These are phyloP conservation scores for Leccinum rimulosum DNA, from an alignment of 768 basidiomycete species.

Conservation along the genomic window DNA sequence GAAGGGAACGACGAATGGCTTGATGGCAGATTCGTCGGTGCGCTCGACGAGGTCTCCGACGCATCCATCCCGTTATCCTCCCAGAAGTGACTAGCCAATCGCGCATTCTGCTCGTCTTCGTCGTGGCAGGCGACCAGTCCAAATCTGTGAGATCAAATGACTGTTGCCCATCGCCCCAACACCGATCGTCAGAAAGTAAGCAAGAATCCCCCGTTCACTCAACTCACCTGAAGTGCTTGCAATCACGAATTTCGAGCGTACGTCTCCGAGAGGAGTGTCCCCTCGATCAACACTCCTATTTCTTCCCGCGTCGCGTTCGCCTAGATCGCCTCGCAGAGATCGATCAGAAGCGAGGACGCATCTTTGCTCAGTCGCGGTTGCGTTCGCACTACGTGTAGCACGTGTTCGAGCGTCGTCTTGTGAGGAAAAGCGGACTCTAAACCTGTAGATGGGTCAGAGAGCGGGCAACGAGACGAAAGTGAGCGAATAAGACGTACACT, in stretches of 20 bases:
- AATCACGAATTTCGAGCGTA: slow-evolving; percentile 86
- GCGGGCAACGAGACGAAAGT: slow-evolving; percentile 7
- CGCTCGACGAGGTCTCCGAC: slow-evolving; percentile 88
- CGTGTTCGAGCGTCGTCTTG: slow-evolving; percentile 57
- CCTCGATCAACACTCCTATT: slow-evolving; percentile 59
- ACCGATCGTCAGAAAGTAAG: neutral
- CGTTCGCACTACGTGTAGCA: slow-evolving; percentile 68
- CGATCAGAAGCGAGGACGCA: slow-evolving; percentile 75
- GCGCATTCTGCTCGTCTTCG: slow-evolving; percentile 82
- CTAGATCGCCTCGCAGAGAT: slow-evolving; percentile 77
- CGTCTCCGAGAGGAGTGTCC: slow-evolving; percentile 81
- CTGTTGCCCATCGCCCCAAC: slow-evolving; percentile 36
- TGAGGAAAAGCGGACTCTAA: slow-evolving; percentile 73
- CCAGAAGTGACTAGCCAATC: slow-evolving; percentile 18
- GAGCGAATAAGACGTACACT: slow-evolving; percentile 21
- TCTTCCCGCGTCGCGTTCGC: slow-evolving; percentile 63
- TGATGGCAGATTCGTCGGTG: slow-evolving; percentile 82
- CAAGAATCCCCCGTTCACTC: neutral
- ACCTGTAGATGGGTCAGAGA: slow-evolving; percentile 43
- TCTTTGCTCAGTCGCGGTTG: slow-evolving; percentile 84
- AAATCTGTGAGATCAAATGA: slow-evolving; percentile 92
- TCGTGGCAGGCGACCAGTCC: slow-evolving; percentile 93
- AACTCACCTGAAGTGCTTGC: slow-evolving; percentile 80
- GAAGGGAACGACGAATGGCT: slow-evolving; percentile 92
- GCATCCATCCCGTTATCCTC: no score